Conservation (phyloP, 1,284 basidiomycete genomes). For the Pseudozyma tsukubaensis region DNA sequence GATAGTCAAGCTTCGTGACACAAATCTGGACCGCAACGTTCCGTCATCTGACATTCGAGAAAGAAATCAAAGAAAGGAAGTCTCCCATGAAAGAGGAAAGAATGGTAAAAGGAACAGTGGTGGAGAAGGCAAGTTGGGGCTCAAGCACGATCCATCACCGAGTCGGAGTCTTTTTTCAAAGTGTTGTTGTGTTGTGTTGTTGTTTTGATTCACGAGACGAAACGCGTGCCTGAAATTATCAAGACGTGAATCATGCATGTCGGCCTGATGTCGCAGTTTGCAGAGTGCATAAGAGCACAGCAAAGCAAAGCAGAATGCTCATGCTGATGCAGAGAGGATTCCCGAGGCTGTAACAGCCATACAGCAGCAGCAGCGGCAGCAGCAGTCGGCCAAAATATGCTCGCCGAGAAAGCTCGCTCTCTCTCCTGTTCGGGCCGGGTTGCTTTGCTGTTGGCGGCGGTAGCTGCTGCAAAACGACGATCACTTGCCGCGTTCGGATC, state of each 20-base stretch:
- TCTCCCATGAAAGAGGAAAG: constrained; percentile 1
- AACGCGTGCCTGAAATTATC: constrained; percentile 10
- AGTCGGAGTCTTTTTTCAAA: constrained; percentile 33
- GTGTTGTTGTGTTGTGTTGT: constrained; percentile 11
- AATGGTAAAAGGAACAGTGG: background rate
- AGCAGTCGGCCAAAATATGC: background rate
- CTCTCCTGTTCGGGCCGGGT: too few relatives aligned
- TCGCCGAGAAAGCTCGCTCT: too few relatives aligned
- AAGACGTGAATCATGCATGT: constrained; percentile 19
- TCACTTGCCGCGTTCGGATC: background rate
- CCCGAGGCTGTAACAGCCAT: background rate
- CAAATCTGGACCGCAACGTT: too few relatives aligned
- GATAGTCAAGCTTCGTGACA: background rate
- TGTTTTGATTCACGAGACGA: constrained; percentile 9
- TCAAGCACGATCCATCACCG: constrained; percentile 43
- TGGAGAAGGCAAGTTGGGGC: constrained; percentile 4
- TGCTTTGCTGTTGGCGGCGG: background rate
- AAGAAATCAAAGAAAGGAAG: background rate
- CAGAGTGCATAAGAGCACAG: constrained; percentile 4
- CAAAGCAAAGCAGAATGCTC: background rate
- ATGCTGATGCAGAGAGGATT: background rate
- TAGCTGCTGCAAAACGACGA: background rate
- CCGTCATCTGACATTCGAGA: too few relatives aligned
- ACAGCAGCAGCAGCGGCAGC: background rate
- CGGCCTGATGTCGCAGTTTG: constrained; percentile 15